Percentiles rank a stretch among this genome's conserved stretches.
Evolutionary conservation across 352 stramenopile species (phyloP).

Genomic region (Thraustotheca clavata): DNA sequence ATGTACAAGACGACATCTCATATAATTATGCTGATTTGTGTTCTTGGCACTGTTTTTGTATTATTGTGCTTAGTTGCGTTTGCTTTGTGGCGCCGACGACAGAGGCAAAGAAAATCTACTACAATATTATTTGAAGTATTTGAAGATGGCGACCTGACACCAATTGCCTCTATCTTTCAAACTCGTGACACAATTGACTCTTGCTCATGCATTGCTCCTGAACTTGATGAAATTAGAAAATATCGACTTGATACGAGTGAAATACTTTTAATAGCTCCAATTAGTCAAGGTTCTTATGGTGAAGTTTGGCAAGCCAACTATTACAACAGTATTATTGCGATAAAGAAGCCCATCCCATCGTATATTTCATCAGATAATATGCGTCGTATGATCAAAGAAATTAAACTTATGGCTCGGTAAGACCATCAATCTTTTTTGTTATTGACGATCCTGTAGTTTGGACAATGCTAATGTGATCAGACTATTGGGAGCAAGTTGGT

Average conservation of each 20-base stretch:
- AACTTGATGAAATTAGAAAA: not conserved
- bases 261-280: constrained; percentile 22
- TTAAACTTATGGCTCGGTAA: constrained; percentile 7
- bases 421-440: too few species aligned
- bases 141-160: not conserved
- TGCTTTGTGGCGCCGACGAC: not conserved
- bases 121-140: not conserved
- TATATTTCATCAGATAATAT: constrained; percentile 15
- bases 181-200: not conserved
- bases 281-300: constrained; percentile 25
- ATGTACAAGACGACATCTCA: too few species aligned
- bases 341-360: constrained; percentile 26
- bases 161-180: not conserved
- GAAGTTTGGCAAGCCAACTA: constrained; percentile 27
- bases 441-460: not conserved
- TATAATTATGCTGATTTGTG: too few species aligned
- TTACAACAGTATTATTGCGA: constrained; percentile 21
- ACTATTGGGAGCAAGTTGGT: not conserved
- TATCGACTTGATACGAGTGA: constrained; percentile 3
- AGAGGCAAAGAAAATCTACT: not conserved
- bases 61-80: not conserved
- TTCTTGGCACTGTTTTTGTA: too few species aligned
- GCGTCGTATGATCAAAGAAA: constrained; percentile 4
- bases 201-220: not conserved
- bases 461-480: not conserved